A percentile compares a stretch with the other conserved stretches of the same genome.
These are phyloP conservation scores for Cinchona pubescens DNA, from an alignment of 257 asterid species.

Conservation along the genomic window DNA sequence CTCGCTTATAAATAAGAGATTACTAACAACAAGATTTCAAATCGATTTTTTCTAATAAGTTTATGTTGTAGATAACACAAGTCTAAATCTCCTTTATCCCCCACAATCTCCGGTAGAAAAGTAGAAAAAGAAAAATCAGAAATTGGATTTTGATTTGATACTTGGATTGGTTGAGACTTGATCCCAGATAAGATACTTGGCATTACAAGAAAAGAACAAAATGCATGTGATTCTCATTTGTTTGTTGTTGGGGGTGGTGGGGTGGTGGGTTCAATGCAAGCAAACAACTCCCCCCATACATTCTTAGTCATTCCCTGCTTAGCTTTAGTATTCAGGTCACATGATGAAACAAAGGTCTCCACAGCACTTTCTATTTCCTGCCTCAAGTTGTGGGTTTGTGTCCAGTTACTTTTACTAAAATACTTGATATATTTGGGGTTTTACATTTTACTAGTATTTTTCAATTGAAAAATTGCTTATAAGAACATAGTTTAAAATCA, in stretches of 20 bases:
- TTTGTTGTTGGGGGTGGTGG: not conserved
- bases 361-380: not conserved
- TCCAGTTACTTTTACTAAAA: not conserved
- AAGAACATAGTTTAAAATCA: no score
- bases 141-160: no score
- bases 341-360: conserved; percentile 1
- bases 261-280: not conserved
- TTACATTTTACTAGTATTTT: no score
- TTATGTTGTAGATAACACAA: no score
- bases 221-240: conserved; percentile 11
- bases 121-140: not conserved
- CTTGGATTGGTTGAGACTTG: not conserved
- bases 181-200: not conserved
- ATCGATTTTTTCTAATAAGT: no score
- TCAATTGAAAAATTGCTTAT: no score
- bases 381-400: not conserved
- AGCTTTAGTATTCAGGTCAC: not conserved
- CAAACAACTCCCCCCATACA: not conserved
- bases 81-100: not conserved
- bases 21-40: no score
- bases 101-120: not conserved
- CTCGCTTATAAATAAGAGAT: no score
- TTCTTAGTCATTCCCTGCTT: not conserved
- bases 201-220: conserved; percentile 16
- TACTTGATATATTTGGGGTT: no score